These are phyloP conservation scores for Eucalyptus erythrocorys DNA, from an alignment of 345 rosid species.

Conservation along the genomic window DNA sequence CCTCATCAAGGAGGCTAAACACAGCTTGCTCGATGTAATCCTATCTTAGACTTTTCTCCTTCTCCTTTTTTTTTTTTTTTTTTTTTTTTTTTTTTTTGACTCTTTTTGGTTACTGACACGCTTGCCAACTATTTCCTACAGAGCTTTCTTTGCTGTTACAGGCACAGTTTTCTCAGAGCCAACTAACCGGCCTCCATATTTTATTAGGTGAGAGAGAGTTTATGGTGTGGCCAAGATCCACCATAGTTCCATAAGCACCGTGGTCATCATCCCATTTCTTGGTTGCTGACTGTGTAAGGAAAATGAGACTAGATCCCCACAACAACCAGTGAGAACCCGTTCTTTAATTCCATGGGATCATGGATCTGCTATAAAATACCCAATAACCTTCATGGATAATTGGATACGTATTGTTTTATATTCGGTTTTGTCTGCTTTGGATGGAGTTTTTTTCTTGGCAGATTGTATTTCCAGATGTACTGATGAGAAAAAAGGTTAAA, in stretches of 20 bases:
- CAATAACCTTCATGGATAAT: background rate
- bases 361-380: background rate
- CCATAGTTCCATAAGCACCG: background rate
- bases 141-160: conserved; percentile 44
- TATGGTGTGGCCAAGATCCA: background rate
- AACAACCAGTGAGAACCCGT: background rate
- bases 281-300: background rate
- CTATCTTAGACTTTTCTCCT: conserved; percentile 19
- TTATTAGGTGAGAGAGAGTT: background rate
- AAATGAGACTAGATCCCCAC: background rate
- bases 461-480: background rate
- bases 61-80: conserved; percentile 3
- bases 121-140: conserved; percentile 57
- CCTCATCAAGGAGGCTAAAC: conserved; percentile 63
- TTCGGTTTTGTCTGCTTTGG: background rate
- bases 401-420: background rate
- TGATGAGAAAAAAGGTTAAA: background rate
- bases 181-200: background rate
- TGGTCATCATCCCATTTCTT: background rate
- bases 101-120: conserved; percentile 36
- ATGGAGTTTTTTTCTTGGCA: background rate
- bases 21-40: conserved; percentile 8
- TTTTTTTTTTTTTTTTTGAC: background rate
- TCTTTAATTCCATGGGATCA: background rate
- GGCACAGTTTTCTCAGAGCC: background rate